Percentiles rank a stretch among this genome's conserved stretches.
phyloP scores from a whole-genome alignment of 257 asterid genomes.

The Gynochthodes officinalis region DNA sequence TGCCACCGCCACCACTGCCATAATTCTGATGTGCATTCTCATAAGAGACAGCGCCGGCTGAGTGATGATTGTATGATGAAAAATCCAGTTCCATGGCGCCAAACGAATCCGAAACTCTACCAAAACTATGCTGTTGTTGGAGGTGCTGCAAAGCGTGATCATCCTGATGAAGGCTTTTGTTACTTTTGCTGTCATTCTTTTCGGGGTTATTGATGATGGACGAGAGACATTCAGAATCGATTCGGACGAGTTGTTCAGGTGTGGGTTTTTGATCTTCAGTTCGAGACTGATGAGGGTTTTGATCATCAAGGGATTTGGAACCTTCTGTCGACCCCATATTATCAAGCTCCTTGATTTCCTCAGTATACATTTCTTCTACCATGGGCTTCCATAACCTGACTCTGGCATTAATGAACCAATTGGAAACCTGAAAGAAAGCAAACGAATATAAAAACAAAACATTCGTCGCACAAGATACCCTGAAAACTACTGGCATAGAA shows the following conservation, averaged over 20 bases:
- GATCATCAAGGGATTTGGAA: constrained; percentile 24
- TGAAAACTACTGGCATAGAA: constrained; percentile 7
- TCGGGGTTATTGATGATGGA: constrained; percentile 54
- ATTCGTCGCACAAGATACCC: constrained; percentile 18
- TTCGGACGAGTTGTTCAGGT: constrained; percentile 48
- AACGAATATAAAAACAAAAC: background rate
- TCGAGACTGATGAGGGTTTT: constrained; percentile 14
- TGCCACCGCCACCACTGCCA: constrained; percentile 8
- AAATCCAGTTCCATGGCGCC: constrained; percentile 61
- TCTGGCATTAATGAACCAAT: constrained; percentile 94
- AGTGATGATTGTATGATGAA: constrained; percentile 45
- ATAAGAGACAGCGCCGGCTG: constrained; percentile 17
- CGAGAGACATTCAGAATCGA: constrained; percentile 76
- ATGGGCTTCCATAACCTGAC: constrained; percentile 99
- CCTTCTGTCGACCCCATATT: constrained; percentile 23
- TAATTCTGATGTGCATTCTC: constrained; percentile 14
- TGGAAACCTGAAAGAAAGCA: constrained; percentile 58
- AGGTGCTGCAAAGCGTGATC: constrained; percentile 25
- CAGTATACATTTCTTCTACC: constrained; percentile 95
- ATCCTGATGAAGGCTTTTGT: constrained; percentile 25
- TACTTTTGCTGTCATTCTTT: constrained; percentile 24
- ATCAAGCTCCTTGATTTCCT: constrained; percentile 65
- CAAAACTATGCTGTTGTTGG: constrained; percentile 21
- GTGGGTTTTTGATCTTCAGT: constrained; percentile 61
- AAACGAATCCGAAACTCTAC: constrained; percentile 29